Conservation (phyloP, 305 asterid genomes). For the Solanum hybrid region DNA sequence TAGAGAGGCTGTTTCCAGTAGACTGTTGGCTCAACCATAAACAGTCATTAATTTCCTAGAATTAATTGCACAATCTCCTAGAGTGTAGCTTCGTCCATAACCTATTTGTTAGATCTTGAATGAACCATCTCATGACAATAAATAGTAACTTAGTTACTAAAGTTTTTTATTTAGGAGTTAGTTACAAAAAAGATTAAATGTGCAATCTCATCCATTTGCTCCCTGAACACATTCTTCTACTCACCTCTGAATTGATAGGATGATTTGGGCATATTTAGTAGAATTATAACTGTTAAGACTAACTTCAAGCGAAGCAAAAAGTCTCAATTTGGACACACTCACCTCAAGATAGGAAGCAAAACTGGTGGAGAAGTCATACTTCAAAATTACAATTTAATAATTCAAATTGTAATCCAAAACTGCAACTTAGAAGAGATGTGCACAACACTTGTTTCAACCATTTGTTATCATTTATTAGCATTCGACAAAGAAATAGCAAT, state of each 20-base stretch:
- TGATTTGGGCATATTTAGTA: background rate
- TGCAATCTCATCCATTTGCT: background rate
- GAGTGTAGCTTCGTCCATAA: background rate
- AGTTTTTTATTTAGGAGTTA: background rate
- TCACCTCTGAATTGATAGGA: background rate
- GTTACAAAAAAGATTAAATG: background rate
- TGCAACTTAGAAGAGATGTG: background rate
- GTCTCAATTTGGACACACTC: background rate
- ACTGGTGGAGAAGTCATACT: background rate
- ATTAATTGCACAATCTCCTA: background rate
- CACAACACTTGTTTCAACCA: background rate
- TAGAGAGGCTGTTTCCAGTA: background rate
- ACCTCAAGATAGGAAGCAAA: background rate
- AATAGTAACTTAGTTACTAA: background rate
- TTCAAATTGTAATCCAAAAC: background rate
- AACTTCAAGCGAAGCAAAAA: background rate
- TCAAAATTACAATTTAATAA: background rate
- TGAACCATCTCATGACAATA: background rate
- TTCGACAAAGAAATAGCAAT: background rate
- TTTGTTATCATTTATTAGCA: background rate
- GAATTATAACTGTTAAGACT: background rate
- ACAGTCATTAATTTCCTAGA: background rate
- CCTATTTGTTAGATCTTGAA: background rate
- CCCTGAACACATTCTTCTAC: background rate
- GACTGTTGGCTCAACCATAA: background rate